Base-by-base conservation (phyloP, 2,329 filamentous ascomycete genomes). In the Nothopassalora personata region DNA sequence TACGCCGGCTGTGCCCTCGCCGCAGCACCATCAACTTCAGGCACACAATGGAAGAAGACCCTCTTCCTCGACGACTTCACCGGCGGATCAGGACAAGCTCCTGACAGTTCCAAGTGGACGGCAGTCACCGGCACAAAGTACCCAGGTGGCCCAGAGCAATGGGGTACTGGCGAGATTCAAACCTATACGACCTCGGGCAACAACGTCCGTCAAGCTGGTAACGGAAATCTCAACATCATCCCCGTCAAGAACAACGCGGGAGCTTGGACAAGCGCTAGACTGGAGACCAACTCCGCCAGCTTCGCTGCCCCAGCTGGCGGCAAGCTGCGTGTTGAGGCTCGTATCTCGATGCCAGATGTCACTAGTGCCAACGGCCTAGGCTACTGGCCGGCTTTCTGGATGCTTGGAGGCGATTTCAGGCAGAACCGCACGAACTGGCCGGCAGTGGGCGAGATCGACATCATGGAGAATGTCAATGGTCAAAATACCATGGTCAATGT, bases 141-240 rank as follows among this genome's bases (percentile, higher is more conserved):
- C 61, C 72, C 77, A 1, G 76, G 76, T n/a, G 79, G 79, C 19
- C 68, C 78, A 0, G 55, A 68, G 7, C 71, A 76, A 60, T 82
- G 80, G 79, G 79, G 80, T 52, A 82, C 80, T 4, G 73, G 75
- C 58, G 80, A 82, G 66, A 70, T 77, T 18, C 71, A 82, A 66
- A 74, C 71, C 1, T 81, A 81, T 69, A 81, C 78, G 23, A 64
- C 66, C 49, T 69, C 70, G 34, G 34, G 63, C 11, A 58, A 66
- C 46, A 82, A 82, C 68, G 63, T 81, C 47, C 70, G 66, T 57
- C 70, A 80, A 60, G 75, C 75, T 11, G 59, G 66, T 7, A 60
- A 69, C 11, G 68, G 72, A 11, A 74, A 71, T 5, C 73, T 81
- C 10, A 66, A 67, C 43, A 80, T 79, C 53, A 73, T 71, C 0